phyloP scores from a whole-genome alignment of 2,329 filamentous ascomycete genomes.

The Grosmannia penicillata region DNA sequence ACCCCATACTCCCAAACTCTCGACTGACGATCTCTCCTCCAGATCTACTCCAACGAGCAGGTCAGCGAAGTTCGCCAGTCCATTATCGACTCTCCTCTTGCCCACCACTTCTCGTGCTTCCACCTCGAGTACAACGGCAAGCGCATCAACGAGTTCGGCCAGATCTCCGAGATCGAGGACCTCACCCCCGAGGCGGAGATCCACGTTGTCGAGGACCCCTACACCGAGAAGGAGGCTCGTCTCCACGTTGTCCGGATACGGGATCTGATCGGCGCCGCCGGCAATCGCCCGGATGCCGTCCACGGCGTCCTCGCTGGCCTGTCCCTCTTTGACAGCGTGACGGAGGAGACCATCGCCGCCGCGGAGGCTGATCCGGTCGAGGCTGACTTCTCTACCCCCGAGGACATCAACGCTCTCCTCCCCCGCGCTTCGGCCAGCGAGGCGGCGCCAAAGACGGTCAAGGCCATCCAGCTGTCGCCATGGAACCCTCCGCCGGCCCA shows the following conservation, averaged over 20 bases:
- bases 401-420: slow-evolving; percentile 55
- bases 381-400: slow-evolving; percentile 62
- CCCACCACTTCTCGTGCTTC: slow-evolving; percentile 97
- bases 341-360: slow-evolving; percentile 25
- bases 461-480: slow-evolving; percentile 71
- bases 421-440: slow-evolving; percentile 41
- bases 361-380: slow-evolving; percentile 28
- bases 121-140: slow-evolving; percentile 83
- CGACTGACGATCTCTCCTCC: slow-evolving; percentile 6
- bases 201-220: slow-evolving; percentile 78
- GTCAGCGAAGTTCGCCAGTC: slow-evolving; percentile 95
- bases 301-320: slow-evolving; percentile 75
- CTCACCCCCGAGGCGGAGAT: slow-evolving; percentile 67
- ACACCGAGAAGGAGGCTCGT: slow-evolving; percentile 95
- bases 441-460: slow-evolving; percentile 75
- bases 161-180: slow-evolving; percentile 76
- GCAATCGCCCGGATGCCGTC: slow-evolving; percentile 72
- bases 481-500: slow-evolving; percentile 96
- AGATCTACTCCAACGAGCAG: slow-evolving; percentile 89
- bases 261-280: slow-evolving; percentile 84
- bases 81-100: slow-evolving; percentile 81
- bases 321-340: slow-evolving; percentile 74
- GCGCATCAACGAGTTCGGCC: slow-evolving; percentile 88
- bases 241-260: slow-evolving; percentile 85
- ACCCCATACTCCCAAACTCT: neutral